Evolutionary conservation across 2,329 filamentous ascomycete genomes (phyloP).

Genomic region (Diaporthe ampelina): DNA sequence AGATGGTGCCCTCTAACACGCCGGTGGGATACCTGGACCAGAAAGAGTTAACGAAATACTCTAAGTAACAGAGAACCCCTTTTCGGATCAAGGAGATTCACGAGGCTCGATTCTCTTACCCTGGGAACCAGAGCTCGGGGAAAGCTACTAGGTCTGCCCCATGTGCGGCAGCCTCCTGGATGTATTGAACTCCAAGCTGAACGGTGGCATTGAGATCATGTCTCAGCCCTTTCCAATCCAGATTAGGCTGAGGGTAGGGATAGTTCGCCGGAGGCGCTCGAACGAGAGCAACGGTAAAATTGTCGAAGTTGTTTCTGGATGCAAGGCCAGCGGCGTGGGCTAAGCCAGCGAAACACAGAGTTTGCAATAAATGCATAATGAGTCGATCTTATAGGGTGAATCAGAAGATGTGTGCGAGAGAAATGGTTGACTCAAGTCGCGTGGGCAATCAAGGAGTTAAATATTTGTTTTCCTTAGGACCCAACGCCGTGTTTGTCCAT

Average conservation of each 20-base stretch:
- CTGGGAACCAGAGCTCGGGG: conserved; percentile 20
- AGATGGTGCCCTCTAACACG: conserved; percentile 1
- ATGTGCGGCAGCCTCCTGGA: not conserved
- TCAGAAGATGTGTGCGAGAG: not conserved
- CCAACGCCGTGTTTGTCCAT: too few species aligned
- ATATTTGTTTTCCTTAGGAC: not conserved
- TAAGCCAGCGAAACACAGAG: not conserved
- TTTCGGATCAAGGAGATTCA: too few species aligned
- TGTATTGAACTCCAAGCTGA: not conserved
- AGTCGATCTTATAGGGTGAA: not conserved
- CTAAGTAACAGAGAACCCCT: too few species aligned
- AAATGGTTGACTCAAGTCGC: not conserved
- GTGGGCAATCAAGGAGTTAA: not conserved
- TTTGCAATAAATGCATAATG: not conserved
- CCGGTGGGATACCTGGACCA: not conserved
- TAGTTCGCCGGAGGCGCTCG: not conserved
- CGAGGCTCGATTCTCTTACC: not conserved
- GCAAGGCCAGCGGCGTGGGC: not conserved
- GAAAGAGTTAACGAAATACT: not conserved
- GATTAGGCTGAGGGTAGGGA: not conserved
- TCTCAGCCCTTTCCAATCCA: conserved; percentile 9
- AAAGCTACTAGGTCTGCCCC: conserved; percentile 10
- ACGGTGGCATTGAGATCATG: conserved; percentile 8
- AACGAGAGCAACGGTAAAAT: conserved; percentile 3
- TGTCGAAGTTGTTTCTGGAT: not conserved